Evolutionary conservation across 2,329 filamentous ascomycete genomes (phyloP).

Genomic region (Diplodia intermedia): DNA sequence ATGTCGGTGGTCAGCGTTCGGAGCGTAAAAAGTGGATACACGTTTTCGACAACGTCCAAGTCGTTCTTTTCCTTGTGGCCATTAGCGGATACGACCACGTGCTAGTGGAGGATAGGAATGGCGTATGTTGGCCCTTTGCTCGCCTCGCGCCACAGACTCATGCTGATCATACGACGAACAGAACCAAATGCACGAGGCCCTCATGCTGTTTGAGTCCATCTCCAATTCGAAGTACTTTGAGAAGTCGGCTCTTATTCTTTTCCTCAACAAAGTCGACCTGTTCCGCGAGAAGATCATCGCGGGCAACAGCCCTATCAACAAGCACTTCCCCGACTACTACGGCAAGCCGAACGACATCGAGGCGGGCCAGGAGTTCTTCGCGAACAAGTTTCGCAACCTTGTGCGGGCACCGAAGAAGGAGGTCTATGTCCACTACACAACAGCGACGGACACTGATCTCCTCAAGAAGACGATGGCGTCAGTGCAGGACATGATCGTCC

Average conservation of each 20-base stretch:
- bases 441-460: slow-evolving; percentile 59
- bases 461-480: slow-evolving; percentile 65
- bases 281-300: slow-evolving; percentile 58
- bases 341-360: slow-evolving; percentile 55
- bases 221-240: slow-evolving; percentile 61
- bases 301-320: slow-evolving; percentile 55
- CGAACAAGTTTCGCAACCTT: slow-evolving; percentile 59
- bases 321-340: slow-evolving; percentile 59
- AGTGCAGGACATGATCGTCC: slow-evolving; percentile 62
- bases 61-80: slow-evolving; percentile 89
- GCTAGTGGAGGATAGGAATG: slow-evolving; percentile 93
- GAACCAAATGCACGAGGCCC: slow-evolving; percentile 64
- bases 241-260: slow-evolving; percentile 59
- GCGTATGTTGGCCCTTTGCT: slow-evolving; percentile 64
- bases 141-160: background rate
- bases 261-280: slow-evolving; percentile 62
- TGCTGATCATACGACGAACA: slow-evolving; percentile 38
- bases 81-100: slow-evolving; percentile 98
- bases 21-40: slow-evolving; percentile 98
- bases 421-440: slow-evolving; percentile 61
- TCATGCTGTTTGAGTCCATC: slow-evolving; percentile 62
- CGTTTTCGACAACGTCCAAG: slow-evolving; percentile 93
- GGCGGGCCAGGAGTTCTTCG: slow-evolving; percentile 58
- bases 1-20: slow-evolving; percentile 89
- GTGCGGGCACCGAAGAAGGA: slow-evolving; percentile 59